Evolutionary conservation across 805 yeast genomes (phyloP).

Genomic region (Lachancea fermentati): DNA sequence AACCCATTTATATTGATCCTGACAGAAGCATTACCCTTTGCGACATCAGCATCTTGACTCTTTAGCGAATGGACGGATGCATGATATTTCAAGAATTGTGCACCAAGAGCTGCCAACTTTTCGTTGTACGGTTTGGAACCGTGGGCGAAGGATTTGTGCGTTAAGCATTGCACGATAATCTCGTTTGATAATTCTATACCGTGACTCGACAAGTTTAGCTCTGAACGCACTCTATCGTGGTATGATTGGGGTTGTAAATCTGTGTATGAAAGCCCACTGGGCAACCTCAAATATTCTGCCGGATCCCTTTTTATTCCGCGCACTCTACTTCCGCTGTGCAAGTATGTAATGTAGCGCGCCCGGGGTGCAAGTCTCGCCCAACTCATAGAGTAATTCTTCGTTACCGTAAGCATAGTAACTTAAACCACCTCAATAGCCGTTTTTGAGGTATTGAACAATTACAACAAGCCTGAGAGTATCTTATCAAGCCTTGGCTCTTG

Average conservation of each 20-base stretch:
- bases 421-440: neutral
- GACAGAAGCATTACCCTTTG: conserved; percentile 13
- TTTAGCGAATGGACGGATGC: conserved; percentile 32
- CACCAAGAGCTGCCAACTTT: conserved; percentile 68
- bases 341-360: conserved; percentile 28
- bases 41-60: conserved; percentile 12
- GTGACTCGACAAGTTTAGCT: conserved; percentile 20
- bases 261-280: conserved; percentile 47
- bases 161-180: conserved; percentile 68
- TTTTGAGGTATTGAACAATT: neutral
- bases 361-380: neutral
- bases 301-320: conserved; percentile 72
- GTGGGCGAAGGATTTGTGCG: conserved; percentile 93
- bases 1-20: conserved; percentile 41
- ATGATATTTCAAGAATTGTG: conserved; percentile 48
- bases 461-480: neutral
- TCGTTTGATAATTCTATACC: conserved; percentile 47
- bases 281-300: conserved; percentile 44
- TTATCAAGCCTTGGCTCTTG: neutral
- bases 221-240: conserved; percentile 20
- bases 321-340: conserved; percentile 47
- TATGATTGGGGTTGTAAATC: conserved; percentile 46
- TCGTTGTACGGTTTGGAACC: conserved; percentile 88
- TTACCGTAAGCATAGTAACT: neutral
- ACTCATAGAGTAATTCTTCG: neutral